Conservation (phyloP, 805 yeast species). For the Saccharomycopsis fodiens region DNA sequence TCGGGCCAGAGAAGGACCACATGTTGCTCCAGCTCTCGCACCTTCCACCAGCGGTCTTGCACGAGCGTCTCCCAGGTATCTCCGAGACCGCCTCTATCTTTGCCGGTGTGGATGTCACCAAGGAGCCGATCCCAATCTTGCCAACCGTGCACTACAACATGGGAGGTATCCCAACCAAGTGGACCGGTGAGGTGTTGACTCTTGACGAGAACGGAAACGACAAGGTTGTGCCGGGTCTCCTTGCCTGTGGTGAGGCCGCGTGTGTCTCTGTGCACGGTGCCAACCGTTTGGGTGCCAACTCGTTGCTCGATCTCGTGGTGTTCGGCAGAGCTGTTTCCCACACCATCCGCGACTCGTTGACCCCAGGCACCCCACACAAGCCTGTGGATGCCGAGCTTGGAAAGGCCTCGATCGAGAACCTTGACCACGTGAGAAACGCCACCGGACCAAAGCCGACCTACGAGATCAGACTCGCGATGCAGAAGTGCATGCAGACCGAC, state of each 20-base stretch:
- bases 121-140: slow-evolving; percentile 96
- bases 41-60: slow-evolving; percentile 82
- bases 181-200: slow-evolving; percentile 90
- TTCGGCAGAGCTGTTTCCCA: slow-evolving; percentile 98
- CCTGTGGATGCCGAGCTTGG: slow-evolving; percentile 84
- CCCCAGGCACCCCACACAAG: slow-evolving; percentile 84
- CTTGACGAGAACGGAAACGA: slow-evolving; percentile 84
- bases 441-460: slow-evolving; percentile 79
- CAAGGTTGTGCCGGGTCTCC: slow-evolving; percentile 82
- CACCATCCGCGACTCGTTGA: slow-evolving; percentile 75
- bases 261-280: slow-evolving; percentile 99
- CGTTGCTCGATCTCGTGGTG: slow-evolving; percentile 90
- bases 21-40: slow-evolving; percentile 90
- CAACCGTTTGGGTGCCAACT: slow-evolving; percentile 98
- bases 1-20: slow-evolving; percentile 93
- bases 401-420: slow-evolving; percentile 79
- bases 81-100: slow-evolving; percentile 97
- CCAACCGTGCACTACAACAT: slow-evolving; percentile 99
- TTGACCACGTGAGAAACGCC: slow-evolving; percentile 83
- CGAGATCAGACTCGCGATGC: slow-evolving; percentile 86
- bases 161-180: slow-evolving; percentile 99
- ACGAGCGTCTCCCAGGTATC: slow-evolving; percentile 97
- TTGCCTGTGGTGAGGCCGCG: slow-evolving; percentile 98
- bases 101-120: slow-evolving; percentile 99
- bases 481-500: slow-evolving; percentile 91